A percentile compares a stretch with the other conserved stretches of the same genome.
These are phyloP conservation scores for Ophiocordyceps sinensis DNA, from an alignment of 2,329 filamentous ascomycete species.

Conservation along the genomic window DNA sequence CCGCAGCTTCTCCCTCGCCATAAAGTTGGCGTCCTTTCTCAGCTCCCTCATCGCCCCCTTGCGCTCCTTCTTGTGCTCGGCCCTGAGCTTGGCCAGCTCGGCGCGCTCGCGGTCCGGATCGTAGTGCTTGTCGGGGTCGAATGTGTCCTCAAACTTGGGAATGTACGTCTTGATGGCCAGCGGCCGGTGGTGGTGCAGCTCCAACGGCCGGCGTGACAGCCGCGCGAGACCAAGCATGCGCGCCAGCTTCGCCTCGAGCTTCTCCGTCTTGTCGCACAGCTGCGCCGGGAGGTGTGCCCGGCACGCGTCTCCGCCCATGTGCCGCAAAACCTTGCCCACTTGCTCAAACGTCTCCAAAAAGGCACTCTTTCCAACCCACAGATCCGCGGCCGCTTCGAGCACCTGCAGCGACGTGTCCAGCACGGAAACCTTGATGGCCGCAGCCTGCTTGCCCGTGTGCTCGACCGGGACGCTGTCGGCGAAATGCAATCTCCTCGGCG, in stretches of 20 bases:
- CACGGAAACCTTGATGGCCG: constrained; percentile 39
- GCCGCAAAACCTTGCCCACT: constrained; percentile 39
- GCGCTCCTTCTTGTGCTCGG: constrained; percentile 85
- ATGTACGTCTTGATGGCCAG: constrained; percentile 77
- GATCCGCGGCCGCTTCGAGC: constrained; percentile 51
- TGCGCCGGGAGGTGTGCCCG: constrained; percentile 32
- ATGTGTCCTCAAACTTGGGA: constrained; percentile 92
- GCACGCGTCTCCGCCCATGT: constrained; percentile 41
- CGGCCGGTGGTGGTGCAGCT: constrained; percentile 79
- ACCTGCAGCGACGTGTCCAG: constrained; percentile 49
- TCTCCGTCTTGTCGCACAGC: constrained; percentile 25
- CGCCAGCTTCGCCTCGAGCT: constrained; percentile 29
- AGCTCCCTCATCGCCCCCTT: constrained; percentile 92
- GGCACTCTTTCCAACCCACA: constrained; percentile 59
- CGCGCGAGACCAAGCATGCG: constrained; percentile 46
- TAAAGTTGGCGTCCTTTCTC: constrained; percentile 87
- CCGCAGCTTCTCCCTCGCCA: constrained; percentile 76
- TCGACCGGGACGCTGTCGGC: constrained; percentile 35
- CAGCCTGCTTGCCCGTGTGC: constrained; percentile 17
- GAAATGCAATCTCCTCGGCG: constrained; percentile 40
- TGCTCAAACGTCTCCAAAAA: constrained; percentile 71
- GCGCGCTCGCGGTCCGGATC: constrained; percentile 85
- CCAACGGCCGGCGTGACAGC: constrained; percentile 59
- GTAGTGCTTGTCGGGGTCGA: constrained; percentile 93
- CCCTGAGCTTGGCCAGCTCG: constrained; percentile 69